phyloP scores from a whole-genome alignment of 805 yeast genomes.

The Hermanozyma aechmeae region DNA sequence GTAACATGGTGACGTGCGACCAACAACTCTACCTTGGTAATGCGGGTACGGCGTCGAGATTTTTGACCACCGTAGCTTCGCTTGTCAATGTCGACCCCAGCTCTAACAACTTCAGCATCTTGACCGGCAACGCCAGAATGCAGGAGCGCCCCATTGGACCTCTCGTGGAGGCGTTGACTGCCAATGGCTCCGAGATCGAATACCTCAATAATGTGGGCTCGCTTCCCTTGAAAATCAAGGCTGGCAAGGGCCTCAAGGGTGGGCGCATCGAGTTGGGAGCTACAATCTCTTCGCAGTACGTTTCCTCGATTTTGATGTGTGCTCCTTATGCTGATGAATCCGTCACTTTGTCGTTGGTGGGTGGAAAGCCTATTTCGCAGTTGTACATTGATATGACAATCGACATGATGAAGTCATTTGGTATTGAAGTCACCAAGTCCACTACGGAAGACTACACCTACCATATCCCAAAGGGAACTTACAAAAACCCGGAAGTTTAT shows the following conservation, averaged over 20 bases:
- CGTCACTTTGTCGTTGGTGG: constrained; percentile 79
- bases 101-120: constrained; percentile 38
- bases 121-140: constrained; percentile 96
- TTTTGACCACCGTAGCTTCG: constrained; percentile 88
- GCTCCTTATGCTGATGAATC: constrained; percentile 92
- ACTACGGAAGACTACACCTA: constrained; percentile 72
- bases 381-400: constrained; percentile 96
- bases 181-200: constrained; percentile 68
- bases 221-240: constrained; percentile 64
- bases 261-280: constrained; percentile 93
- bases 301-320: constrained; percentile 91
- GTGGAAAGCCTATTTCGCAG: constrained; percentile 96
- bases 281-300: constrained; percentile 94
- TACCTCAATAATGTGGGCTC: constrained; percentile 75
- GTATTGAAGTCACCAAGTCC: constrained; percentile 66
- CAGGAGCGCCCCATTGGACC: constrained; percentile 97
- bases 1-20: constrained; percentile 53
- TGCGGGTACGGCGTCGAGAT: constrained; percentile 97
- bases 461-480: constrained; percentile 78
- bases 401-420: constrained; percentile 88
- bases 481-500: constrained; percentile 74
- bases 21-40: constrained; percentile 83
- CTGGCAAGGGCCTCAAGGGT: constrained; percentile 71
- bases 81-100: constrained; percentile 43
- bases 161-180: constrained; percentile 77